Evolutionary conservation across 1,284 basidiomycete genomes (phyloP), one percentile per base, ranked within the genome.

Genomic region (Ceratorhiza oryzae-sativae): DNA sequence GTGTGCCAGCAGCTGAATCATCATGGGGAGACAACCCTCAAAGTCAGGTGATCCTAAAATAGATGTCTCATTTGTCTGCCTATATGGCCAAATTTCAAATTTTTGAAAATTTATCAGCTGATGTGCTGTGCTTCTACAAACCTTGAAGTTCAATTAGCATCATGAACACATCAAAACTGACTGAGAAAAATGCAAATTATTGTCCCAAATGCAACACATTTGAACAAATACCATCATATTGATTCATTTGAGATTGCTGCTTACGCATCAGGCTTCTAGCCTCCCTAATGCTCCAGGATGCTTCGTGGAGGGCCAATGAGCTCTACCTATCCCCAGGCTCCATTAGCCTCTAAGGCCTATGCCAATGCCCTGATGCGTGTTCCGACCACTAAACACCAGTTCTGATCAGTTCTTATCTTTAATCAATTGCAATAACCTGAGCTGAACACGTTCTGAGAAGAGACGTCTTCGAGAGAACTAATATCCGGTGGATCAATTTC

Each of bases 51-150:
- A 56, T 25, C 15, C 5, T 6, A 30, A 6, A 12, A 8, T 30
- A 13, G 46, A 20, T 49, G 46, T 20, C 20, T 53, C 12, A 53
- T 13, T 27, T 25, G 49, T 12, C 9, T 53, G 20, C 20, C 49
- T 53, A 36, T 34, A 56, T 34, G 30, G 30, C 32, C 30, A 56
- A 56, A 56, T 56, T 56, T 56, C 15, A 56, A 56, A 56, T 36
- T 56, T 20, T 18, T 56, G 18, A 34, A 36, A 56, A 36, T 32
- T 56, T 56, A 32, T 56, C 53, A 36, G 53, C 32, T n/a, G 53
- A n/a, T 56, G 32, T 18, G 12, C 4, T 9, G n/a, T 12, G 18
- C 30, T 56, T 36, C 53, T 56, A 36, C 13, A 18, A 56, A n/a
- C 32, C 32, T 18, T 18, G 20, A 56, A 20, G 18, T 56, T 34